Evolutionary conservation across 768 basidiomycete genomes (phyloP), one percentile per base, ranked within the genome.

Genomic region (Crassisporium funariophilum): DNA sequence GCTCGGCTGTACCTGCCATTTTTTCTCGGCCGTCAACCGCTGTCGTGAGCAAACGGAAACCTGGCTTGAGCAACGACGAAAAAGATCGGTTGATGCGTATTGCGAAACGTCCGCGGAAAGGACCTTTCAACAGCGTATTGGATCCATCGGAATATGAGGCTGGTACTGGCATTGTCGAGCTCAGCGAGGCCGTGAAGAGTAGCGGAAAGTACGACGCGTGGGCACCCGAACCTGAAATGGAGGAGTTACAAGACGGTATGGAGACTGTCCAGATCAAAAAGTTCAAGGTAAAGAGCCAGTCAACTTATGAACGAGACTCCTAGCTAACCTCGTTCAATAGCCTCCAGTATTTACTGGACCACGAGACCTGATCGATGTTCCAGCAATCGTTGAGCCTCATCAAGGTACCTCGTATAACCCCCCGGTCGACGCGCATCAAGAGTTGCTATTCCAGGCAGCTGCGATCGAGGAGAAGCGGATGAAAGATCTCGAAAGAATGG

Each of bases 351-450:
- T 71, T 3, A 59, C 61, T 8, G 73, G 77, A 44, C 75, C 76
- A 0, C 76, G 64, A 34, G 79, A 78, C 16, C 46, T 64, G 16
- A 91, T 91, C 49, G 72, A 77, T 7, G 53, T 87, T 0, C 81
- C 86, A 1, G 86, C 90, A 1, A 78, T 92, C 0, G 56, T 71
- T 1, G 68, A 82, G 3, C 94, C 94, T 0, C 89, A 90, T 54
- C 82, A 81, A 23, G 94, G 94, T 15, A 79, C 86, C 3, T 94
- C 91, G 13, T 98, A 98, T 62, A 97, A 97, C 61, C 94, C 94
- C 0, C 82, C 83, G 0, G 81, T 78, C 1, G 74, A 79, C 3
- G 82, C 85, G 0, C 89, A 95, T 55, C 77, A 81, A 40, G 81
- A 82, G 39, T 78, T 95, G 4, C 61, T 98, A 16, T 68, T 77